A percentile compares a stretch with the other conserved stretches of the same genome.
These are phyloP conservation scores for Orbilia quercus DNA, from an alignment of 2,329 filamentous ascomycete species.

Conservation along the genomic window DNA sequence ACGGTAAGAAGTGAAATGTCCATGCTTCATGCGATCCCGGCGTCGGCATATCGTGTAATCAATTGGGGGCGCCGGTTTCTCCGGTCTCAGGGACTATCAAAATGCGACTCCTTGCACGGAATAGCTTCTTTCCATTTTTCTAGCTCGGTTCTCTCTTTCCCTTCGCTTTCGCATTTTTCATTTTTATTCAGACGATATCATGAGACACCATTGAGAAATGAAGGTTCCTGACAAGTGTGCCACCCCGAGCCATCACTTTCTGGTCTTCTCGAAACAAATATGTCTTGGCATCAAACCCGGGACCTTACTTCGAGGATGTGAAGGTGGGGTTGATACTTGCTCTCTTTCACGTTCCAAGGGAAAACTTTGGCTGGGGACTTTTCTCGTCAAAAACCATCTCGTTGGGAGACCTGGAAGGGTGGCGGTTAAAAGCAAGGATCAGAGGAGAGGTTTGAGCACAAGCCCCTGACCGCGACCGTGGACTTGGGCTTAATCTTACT, in stretches of 20 bases:
- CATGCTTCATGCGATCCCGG: slow-evolving; percentile 22
- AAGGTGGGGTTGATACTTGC: slow-evolving; percentile 25
- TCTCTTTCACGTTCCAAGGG: slow-evolving; percentile 16
- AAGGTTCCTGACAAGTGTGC: slow-evolving; percentile 28
- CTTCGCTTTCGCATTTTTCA: too few species aligned
- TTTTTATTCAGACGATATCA: slow-evolving; percentile 6
- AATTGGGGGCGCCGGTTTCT: slow-evolving; percentile 18
- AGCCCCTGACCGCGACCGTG: slow-evolving; percentile 56
- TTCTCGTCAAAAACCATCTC: slow-evolving; percentile 45
- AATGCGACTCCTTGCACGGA: not conserved
- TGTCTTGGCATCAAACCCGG: slow-evolving; percentile 39
- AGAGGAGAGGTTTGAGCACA: slow-evolving; percentile 20
- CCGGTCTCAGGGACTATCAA: slow-evolving; percentile 14
- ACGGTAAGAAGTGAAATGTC: slow-evolving; percentile 36
- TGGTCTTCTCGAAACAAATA: slow-evolving; percentile 37
- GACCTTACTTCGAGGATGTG: slow-evolving; percentile 36
- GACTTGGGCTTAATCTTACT: slow-evolving; percentile 55
- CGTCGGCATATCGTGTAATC: slow-evolving; percentile 3
- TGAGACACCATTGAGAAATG: slow-evolving; percentile 44
- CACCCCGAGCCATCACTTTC: slow-evolving; percentile 31
- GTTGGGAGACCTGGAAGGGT: slow-evolving; percentile 25
- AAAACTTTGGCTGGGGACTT: not conserved
- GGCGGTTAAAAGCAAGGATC: slow-evolving; percentile 52
- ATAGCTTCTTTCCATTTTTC: too few species aligned
- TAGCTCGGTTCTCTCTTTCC: too few species aligned